These are phyloP conservation scores for Cystobasidium tubakii DNA, from an alignment of 768 basidiomycete species.

Conservation along the genomic window DNA sequence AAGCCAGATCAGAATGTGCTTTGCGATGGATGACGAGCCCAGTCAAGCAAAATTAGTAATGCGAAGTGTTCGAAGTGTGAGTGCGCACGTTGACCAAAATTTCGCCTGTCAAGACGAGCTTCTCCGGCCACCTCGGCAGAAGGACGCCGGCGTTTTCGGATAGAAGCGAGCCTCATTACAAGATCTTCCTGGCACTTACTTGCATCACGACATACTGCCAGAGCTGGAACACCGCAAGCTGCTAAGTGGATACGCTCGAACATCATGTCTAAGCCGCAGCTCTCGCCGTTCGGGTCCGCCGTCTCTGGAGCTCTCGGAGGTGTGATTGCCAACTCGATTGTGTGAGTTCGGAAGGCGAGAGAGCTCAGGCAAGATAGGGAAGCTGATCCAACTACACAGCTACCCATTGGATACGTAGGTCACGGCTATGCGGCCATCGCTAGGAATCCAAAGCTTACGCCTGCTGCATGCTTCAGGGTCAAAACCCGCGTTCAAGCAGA, in stretches of 20 bases:
- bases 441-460: neutral
- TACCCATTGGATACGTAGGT: constrained; percentile 91
- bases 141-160: neutral
- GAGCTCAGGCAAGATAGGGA: neutral
- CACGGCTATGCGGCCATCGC: neutral
- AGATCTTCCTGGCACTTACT: neutral
- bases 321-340: constrained; percentile 87
- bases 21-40: too few species aligned
- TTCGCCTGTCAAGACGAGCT: too few species aligned
- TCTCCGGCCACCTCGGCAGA: neutral
- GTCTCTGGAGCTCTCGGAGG: constrained; percentile 88
- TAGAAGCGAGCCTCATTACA: neutral
- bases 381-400: constrained; percentile 51
- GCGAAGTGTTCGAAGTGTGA: too few species aligned
- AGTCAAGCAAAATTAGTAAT: too few species aligned
- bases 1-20: too few species aligned
- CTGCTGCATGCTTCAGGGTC: constrained; percentile 55
- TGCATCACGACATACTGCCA: too few species aligned
- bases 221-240: too few species aligned
- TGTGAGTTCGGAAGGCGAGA: constrained; percentile 40
- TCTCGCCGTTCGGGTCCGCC: constrained; percentile 83
- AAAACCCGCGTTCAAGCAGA: constrained; percentile 92
- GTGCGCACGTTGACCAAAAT: too few species aligned
- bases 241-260: neutral
- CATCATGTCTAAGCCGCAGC: constrained; percentile 39